Percentiles rank a stretch among this genome's conserved stretches.
Conservation (phyloP, 345 rosid genomes). For the Arabis alpina region DNA sequence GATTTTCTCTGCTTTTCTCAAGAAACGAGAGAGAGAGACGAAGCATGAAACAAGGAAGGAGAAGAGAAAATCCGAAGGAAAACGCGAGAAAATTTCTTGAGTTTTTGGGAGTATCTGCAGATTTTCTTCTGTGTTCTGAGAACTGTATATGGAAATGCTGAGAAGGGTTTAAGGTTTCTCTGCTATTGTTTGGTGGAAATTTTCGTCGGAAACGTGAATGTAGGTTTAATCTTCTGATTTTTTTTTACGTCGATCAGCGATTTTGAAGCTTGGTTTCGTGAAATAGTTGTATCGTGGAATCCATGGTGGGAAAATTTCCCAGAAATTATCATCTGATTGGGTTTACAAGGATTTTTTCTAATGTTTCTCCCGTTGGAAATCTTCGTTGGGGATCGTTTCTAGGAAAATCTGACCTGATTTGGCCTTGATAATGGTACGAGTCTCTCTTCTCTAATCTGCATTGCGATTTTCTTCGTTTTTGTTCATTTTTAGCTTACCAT, state of each 20-base stretch:
- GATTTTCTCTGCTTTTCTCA: constrained; percentile 32
- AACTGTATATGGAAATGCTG: background rate
- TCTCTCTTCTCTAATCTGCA: constrained; percentile 31
- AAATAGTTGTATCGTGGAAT: no score
- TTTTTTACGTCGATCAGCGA: constrained; percentile 28
- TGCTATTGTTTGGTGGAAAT: background rate
- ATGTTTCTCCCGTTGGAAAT: constrained; percentile 36
- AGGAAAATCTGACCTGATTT: constrained; percentile 29
- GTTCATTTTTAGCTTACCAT: background rate
- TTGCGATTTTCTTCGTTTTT: constrained; percentile 8
- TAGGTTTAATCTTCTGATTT: background rate
- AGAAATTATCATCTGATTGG: constrained; percentile 25
- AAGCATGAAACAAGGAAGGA: constrained; percentile 30
- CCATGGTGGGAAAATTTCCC: constrained; percentile 37
- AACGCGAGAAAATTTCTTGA: constrained; percentile 30
- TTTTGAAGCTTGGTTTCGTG: constrained; percentile 10
- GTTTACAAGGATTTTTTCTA: constrained; percentile 7
- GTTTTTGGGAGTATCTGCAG: constrained; percentile 17
- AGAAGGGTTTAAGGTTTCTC: constrained; percentile 27
- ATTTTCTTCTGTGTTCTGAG: background rate
- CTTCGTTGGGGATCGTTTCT: constrained; percentile 27
- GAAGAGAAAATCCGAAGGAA: constrained; percentile 40
- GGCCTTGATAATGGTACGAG: constrained; percentile 37
- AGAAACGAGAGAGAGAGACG: constrained; percentile 30
- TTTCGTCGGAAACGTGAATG: constrained; percentile 34